Evolutionary conservation across 306 rosid genomes (phyloP), one percentile per base, ranked within the genome.

Genomic region (Vigna nakashimae): DNA sequence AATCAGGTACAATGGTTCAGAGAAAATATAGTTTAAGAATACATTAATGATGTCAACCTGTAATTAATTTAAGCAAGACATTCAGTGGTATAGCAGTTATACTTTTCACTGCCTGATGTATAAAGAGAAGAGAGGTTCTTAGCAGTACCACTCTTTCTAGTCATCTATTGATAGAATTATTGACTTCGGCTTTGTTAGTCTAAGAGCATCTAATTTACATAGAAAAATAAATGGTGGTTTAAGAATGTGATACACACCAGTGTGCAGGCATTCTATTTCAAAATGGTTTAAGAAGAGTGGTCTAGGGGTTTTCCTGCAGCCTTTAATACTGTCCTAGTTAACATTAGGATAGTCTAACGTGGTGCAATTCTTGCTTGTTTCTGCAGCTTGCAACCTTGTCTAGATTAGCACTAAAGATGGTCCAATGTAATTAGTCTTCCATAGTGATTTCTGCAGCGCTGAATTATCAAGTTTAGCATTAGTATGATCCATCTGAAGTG

Each of bases 41-140:
- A 5, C 69, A 60, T 46, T 30, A 28, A 56, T 16, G 13, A 69
- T 59, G 67, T 48, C 16, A 52, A 48, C 65, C 10, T 64, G 17
- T 55, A 65, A 48, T 55, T 52, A 43, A 43, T 42, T 24, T 22
- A 9, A 59, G 64, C n/a, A 26, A 65, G 65, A 65, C 42, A 26
- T 42, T 76, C 48, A 28, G 32, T 36, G 80, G n/a, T 81, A 36
- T 64, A 18, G 36, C 6, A 32, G 8, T 65, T 64, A 60, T 70
- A 17, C 59, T 7, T 74, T 74, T 48, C 5, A 50, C 43, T 55
- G n/a, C 70, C 42, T 14, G 28, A 10, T 80, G 26, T 55, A 24
- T 59, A 14, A 9, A n/a, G 18, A 52, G 40, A 7, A 20, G 17
- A 55, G 43, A 42, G 32, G 32, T 73, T 65, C 49, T 30, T 30